Evolutionary conservation across 139 green algal species (phyloP), one percentile per base, ranked within the genome.

Genomic region (Chlorella sorokiniana): DNA sequence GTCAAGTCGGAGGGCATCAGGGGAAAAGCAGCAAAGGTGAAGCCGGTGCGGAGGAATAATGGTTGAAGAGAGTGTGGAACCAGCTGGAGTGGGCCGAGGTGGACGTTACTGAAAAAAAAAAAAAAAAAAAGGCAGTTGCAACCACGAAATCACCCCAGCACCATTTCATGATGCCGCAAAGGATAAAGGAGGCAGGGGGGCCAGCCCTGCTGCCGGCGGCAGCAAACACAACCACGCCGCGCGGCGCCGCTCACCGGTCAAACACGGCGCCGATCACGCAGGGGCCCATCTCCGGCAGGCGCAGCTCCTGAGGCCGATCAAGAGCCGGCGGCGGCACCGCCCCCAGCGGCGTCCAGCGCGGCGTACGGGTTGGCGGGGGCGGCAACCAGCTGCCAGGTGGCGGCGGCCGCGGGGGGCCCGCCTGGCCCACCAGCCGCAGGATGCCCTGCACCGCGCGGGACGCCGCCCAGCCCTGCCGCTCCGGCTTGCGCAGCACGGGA

Each of bases 321-420:
- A 33, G 1, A 4, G 52, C 72, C 8, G 35, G n/a, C 22, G 56
- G 20, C 0, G 62, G 64, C 44, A 83, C 41, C 64, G 33, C 8
- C 45, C 45, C 78, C 78, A 5, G 48, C 48, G 3, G 78, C 40
- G 16, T 63, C 29, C 27, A 63, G 35, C 63, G 76, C 22, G 3
- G 22, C 29, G 63, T 76, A 31, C 0, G 41, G 76, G 76, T 82
- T 82, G 76, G 33, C 59, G 48, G 75, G 38, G 23, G 56, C 61
- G 7, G 78, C 64, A 3, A 86, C 67, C 23, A 86, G 78, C 65
- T 71, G 65, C 78, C 77, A 86, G 5, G 33, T 40, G 31, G 82
- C 82, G 11, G 40, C 37, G 1, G 64, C 64, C 22, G 51, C 25
- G 48, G 51, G 23, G 65, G 25, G 1, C 44, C 51, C 0, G 25